A percentile compares a stretch with the other conserved stretches of the same genome.
phyloP scores from a whole-genome alignment of 2,329 filamentous ascomycete species.

The Aspergillus fructus region DNA sequence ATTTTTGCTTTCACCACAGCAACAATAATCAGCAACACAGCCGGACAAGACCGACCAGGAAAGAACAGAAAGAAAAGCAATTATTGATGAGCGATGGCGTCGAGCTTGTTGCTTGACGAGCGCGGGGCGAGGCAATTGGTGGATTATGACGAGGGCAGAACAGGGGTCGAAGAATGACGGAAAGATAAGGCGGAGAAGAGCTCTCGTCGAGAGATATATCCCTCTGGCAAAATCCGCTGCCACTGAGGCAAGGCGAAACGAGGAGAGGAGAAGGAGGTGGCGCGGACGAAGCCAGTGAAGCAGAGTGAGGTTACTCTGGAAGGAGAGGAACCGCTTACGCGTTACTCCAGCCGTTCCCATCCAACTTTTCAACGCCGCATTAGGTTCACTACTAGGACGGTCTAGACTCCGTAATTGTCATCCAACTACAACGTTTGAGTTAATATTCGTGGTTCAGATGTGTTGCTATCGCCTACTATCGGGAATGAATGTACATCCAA shows the following conservation, averaged over 20 bases:
- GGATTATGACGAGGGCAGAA: slow-evolving; percentile 3
- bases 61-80: slow-evolving; percentile 16
- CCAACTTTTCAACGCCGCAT: slow-evolving; percentile 3
- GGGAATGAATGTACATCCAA: slow-evolving; percentile 15
- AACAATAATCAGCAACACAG: slow-evolving; percentile 7
- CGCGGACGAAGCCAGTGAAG: neutral
- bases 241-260: neutral
- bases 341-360: slow-evolving; percentile 10
- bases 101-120: slow-evolving; percentile 9
- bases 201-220: neutral
- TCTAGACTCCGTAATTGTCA: neutral
- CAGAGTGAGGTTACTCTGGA: neutral
- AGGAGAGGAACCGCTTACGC: slow-evolving; percentile 2
- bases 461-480: slow-evolving; percentile 6
- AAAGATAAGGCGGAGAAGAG: neutral
- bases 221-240: neutral
- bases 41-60: slow-evolving; percentile 2
- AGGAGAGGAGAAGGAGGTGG: neutral
- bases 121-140: slow-evolving; percentile 20
- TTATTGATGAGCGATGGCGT: slow-evolving; percentile 7
- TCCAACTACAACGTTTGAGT: neutral
- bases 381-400: neutral
- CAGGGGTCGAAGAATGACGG: neutral
- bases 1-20: slow-evolving; percentile 3
- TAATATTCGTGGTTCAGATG: neutral